A percentile compares a stretch with the other conserved stretches of the same genome.
Evolutionary conservation across 352 stramenopile species (phyloP).

Genomic region (Pythium scleroteichum): DNA sequence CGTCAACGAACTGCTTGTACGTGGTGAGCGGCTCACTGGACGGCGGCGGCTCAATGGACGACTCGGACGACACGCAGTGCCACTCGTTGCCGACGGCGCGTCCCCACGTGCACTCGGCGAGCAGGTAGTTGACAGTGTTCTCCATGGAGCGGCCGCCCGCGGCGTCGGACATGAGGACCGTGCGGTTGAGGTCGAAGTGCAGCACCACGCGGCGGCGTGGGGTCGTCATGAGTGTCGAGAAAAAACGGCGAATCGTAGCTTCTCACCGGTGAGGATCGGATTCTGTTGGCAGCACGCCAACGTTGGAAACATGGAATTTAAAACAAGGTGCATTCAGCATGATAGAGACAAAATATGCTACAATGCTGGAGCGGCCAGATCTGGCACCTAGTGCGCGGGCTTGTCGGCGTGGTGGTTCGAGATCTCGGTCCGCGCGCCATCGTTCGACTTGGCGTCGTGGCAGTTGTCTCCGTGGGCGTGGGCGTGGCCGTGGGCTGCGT

Average conservation of each 20-base stretch:
- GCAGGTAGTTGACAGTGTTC: slow-evolving; percentile 86
- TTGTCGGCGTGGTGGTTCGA: slow-evolving; percentile 29
- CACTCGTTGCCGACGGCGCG: slow-evolving; percentile 41
- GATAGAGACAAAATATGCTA: slow-evolving; percentile 19
- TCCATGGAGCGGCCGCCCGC: slow-evolving; percentile 85
- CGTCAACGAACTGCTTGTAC: slow-evolving; percentile 87
- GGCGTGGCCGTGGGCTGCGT: slow-evolving; percentile 4
- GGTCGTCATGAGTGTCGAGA: background rate
- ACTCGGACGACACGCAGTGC: slow-evolving; percentile 60
- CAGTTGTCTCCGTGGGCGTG: background rate
- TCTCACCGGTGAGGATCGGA: background rate
- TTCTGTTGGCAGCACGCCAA: background rate
- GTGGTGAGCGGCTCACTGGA: slow-evolving; percentile 39
- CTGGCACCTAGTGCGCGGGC: slow-evolving; percentile 16
- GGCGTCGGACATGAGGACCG: slow-evolving; percentile 89
- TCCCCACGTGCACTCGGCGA: slow-evolving; percentile 81
- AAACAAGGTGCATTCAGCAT: slow-evolving; percentile 17
- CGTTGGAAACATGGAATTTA: background rate
- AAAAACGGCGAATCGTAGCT: slow-evolving; percentile 7
- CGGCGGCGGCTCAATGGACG: slow-evolving; percentile 50
- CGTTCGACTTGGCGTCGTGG: slow-evolving; percentile 21
- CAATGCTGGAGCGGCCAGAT: background rate
- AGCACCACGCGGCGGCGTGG: slow-evolving; percentile 60
- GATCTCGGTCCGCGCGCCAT: slow-evolving; percentile 20
- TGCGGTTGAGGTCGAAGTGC: slow-evolving; percentile 90